Conservation (phyloP, 257 asterid genomes). For the Mentha longifolia region DNA sequence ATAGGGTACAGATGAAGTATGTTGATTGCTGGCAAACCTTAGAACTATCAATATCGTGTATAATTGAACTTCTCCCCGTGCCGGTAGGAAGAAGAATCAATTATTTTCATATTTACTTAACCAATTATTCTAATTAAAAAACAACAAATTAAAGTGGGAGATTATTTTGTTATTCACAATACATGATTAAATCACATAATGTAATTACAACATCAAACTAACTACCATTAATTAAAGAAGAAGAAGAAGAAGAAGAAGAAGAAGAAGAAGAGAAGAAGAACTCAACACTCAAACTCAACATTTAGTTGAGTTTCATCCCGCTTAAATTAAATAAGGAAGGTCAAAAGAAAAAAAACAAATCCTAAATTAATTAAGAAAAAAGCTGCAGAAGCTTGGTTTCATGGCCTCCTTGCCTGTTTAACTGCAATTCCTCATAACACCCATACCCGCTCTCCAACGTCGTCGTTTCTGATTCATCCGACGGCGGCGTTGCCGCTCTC, state of each 20-base stretch:
- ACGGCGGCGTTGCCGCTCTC: constrained; percentile 52
- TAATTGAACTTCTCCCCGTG: too few relatives aligned
- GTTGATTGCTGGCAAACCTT: too few relatives aligned
- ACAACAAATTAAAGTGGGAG: not conserved
- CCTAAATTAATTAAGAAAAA: constrained; percentile 42
- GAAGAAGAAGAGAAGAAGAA: not conserved
- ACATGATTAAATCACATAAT: not conserved
- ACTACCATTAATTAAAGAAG: not conserved
- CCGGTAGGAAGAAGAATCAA: too few relatives aligned
- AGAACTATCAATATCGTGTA: too few relatives aligned
- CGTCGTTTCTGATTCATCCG: constrained; percentile 74
- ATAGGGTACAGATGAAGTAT: too few relatives aligned
- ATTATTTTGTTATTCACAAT: not conserved
- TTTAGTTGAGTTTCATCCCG: not conserved
- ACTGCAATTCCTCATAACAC: constrained; percentile 40
- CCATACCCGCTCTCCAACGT: constrained; percentile 60
- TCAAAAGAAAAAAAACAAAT: not conserved
- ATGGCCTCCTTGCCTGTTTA: constrained; percentile 31
- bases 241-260: too few relatives aligned
- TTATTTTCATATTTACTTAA: too few relatives aligned
- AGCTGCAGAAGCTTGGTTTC: constrained; percentile 55
- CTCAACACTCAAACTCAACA: not conserved
- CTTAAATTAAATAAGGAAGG: not conserved
- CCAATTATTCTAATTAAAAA: too few relatives aligned
- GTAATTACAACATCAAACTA: not conserved